Evolutionary conservation across 495 filamentous ascomycete species (phyloP), one percentile per base, ranked within the genome.

Genomic region (Saxispiralis lemnorum): DNA sequence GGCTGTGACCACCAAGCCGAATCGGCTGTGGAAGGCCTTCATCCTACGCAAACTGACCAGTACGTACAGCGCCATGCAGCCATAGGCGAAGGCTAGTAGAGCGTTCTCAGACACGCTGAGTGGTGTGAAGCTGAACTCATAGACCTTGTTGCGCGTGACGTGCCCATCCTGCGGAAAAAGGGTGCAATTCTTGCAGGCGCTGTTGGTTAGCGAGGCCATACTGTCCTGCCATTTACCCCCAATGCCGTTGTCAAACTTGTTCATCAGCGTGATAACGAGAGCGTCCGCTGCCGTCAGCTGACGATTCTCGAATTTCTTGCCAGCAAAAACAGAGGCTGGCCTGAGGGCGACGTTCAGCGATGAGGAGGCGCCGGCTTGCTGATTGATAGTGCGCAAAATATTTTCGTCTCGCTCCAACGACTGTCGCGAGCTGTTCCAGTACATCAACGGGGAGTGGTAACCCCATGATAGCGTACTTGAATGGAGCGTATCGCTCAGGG

Each of bases 241-340:
- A 10, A 76, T 61, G 9, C 63, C 67, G 1, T 74, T 73, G 39
- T 75, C 65, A 21, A 69, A 61, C 32, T 59, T 68, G 55, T 82
- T 76, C 44, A 83, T 69, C 19, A 83, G 57, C 32, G 76, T 82
- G 46, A 84, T 75, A 37, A 84, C 79, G 17, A 84, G 62, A 11
- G 79, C 77, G 58, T 84, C 79, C 0, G 75, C 79, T 7, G 75
- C 76, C 7, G 72, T 60, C 16, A 84, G 63, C 31, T 63, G 61
- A 10, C 71, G 64, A 45, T 76, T 67, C 19, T 71, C 65, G 50
- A 81, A 81, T 32, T 69, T 66, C 51, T 83, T 83, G 10, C 79
- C 79, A 42, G 77, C 79, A 55, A 84, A 83, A 13, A 83, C 76
- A 24, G 76, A 78, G 11, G 76, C 78, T 56, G 78, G 80, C 7